Evolutionary conservation across 78 protist species (phyloP), one percentile per base, ranked within the genome.

Genomic region (Dictyostelium citrinum): DNA sequence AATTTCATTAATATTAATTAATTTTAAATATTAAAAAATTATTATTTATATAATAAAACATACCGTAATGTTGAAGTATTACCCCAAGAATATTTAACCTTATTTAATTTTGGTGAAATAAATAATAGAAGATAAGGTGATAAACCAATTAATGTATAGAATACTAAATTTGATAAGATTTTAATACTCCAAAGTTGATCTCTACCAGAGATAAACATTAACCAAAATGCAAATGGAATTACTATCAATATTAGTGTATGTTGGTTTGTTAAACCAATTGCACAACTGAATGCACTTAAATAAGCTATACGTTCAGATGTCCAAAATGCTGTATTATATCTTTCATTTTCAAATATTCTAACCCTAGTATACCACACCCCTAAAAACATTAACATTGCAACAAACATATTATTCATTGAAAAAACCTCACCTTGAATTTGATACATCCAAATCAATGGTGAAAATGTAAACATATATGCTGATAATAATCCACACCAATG

Each of bases 371-470:
- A 96, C 84, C 88, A 77, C 0, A 96, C 93, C 1, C 82, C 22
- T 2, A 84, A 24, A 43, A 77, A 74, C 39, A 90, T 74, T 7
- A 97, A 61, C 31, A 55, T 9, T 11, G 96, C 78, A 11, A 60
- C 45, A 81, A 90, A 72, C 68, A 91, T 74, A 82, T 97, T 97
- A 84, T 97, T 93, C 60, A 97, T 43, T 29, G 97, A 95, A 82
- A 97, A 97, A 31, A 97, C 97, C 39, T 97, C 97, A 3, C 90
- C 95, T 71, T 84, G 95, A 67, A 82, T 84, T 3, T 95, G 86
- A 76, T 97, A 97, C 92, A 72, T 64, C 97, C 97, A 95, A 61
- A 95, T 93, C 37, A 82, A 75, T 80, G 97, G 96, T 64, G 96
- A 79, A 67, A 95, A 90, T 61, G 93, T 90, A 49, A 90, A 95